These are phyloP conservation scores for Colletotrichum chlorophyti DNA, from an alignment of 2,329 filamentous ascomycete species.

Conservation along the genomic window DNA sequence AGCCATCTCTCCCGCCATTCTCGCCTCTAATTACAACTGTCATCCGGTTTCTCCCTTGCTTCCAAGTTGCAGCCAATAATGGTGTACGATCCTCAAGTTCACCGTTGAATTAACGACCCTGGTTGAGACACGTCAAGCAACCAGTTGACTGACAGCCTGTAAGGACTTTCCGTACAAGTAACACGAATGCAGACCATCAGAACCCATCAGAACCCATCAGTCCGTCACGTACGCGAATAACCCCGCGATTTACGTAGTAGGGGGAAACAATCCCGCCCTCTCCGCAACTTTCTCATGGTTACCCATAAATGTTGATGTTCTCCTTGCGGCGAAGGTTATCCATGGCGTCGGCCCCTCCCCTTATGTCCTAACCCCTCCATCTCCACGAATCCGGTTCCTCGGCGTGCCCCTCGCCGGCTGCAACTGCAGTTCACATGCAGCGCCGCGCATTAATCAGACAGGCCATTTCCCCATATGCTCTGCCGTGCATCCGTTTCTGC, in stretches of 20 bases:
- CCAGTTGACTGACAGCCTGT: not conserved
- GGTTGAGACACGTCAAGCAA: not conserved
- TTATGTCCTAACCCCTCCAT: conserved; percentile 21
- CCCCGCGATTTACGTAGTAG: no score
- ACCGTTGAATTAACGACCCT: no score
- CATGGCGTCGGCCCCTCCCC: not conserved
- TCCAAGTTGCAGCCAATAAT: no score
- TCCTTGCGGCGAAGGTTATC: not conserved
- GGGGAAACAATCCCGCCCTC: not conserved
- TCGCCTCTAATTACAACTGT: not conserved
- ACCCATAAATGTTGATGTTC: not conserved
- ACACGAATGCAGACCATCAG: no score
- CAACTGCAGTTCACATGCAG: conserved; percentile 24
- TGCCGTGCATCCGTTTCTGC: conserved; percentile 25
- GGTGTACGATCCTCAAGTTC: no score
- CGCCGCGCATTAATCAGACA: conserved; percentile 17
- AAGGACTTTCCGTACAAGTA: no score
- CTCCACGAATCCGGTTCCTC: conserved; percentile 24
- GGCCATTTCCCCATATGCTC: conserved; percentile 6
- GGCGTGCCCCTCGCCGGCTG: conserved; percentile 22
- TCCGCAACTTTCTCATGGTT: not conserved
- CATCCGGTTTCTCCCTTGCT: conserved; percentile 19
- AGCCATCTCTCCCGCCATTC: no score
- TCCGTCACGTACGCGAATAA: not conserved
- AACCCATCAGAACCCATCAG: not conserved